A percentile compares a stretch with the other conserved stretches of the same genome.
Conservation (phyloP, 2,329 filamentous ascomycete species). For the Beauveria sp. region DNA sequence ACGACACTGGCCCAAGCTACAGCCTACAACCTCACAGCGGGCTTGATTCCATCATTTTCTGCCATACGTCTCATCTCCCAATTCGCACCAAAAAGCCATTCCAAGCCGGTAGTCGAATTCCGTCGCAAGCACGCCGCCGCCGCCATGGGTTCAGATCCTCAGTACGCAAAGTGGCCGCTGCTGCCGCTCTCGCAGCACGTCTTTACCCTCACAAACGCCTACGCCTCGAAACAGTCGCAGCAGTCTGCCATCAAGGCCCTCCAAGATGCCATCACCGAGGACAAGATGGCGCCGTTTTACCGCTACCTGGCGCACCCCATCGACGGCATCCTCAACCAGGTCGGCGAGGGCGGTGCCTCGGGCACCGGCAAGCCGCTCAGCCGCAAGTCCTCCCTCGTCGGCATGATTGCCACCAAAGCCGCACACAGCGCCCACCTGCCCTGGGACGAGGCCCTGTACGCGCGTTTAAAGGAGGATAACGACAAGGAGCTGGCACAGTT, state of each 20-base stretch:
- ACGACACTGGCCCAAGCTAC: background rate
- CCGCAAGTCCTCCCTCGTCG: conserved; percentile 63
- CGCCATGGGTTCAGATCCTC: conserved; percentile 71
- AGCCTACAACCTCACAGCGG: background rate
- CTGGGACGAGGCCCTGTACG: conserved; percentile 88
- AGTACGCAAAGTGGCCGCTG: conserved; percentile 78
- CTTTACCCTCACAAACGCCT: conserved; percentile 78
- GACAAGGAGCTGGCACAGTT: conserved; percentile 67
- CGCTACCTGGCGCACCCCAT: conserved; percentile 74
- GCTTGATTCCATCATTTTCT: conserved; percentile 11
- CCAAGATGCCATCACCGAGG: conserved; percentile 73
- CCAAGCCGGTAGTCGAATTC: background rate
- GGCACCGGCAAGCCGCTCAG: conserved; percentile 50
- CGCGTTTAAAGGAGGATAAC: conserved; percentile 67
- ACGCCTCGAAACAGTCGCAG: conserved; percentile 57
- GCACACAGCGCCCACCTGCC: conserved; percentile 61
- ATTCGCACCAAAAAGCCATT: conserved; percentile 5
- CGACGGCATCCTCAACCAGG: conserved; percentile 72
- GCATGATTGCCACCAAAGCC: conserved; percentile 68
- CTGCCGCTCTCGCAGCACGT: conserved; percentile 77
- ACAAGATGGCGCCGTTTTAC: conserved; percentile 86
- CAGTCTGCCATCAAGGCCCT: conserved; percentile 65
- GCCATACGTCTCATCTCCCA: conserved; percentile 6
- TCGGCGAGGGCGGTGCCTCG: conserved; percentile 54
- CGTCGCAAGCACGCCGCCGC: conserved; percentile 21